phyloP scores from a whole-genome alignment of 2,329 filamentous ascomycete species.

The Lasiodiplodia theobromae region DNA sequence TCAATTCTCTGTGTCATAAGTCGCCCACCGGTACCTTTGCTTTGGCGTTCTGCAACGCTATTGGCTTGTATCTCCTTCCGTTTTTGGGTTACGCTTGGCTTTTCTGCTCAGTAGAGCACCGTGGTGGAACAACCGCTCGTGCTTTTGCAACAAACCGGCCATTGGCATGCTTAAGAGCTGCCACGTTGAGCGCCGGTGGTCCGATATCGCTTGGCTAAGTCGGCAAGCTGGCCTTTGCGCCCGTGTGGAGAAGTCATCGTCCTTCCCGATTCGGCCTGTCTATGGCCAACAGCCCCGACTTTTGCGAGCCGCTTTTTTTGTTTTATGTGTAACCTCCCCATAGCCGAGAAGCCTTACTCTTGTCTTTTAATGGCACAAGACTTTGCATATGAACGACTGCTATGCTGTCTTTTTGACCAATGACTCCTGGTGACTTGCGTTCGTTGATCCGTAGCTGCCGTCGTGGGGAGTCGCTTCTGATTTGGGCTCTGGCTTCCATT shows the following conservation, averaged over 20 bases:
- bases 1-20: constrained; percentile 5
- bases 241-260: background rate
- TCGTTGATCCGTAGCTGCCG: no score
- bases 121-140: background rate
- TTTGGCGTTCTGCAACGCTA: background rate
- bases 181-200: background rate
- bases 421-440: no score
- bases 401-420: no score
- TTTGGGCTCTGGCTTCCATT: no score
- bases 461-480: no score
- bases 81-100: background rate
- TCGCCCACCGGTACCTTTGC: background rate
- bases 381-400: no score
- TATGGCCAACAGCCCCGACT: background rate
- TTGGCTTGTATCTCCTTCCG: constrained; percentile 1
- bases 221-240: background rate
- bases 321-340: background rate
- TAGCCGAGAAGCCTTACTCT: no score
- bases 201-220: constrained; percentile 1
- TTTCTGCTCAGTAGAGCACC: background rate
- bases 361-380: no score
- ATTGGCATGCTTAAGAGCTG: background rate
- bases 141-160: background rate
- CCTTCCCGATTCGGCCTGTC: background rate
- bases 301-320: background rate